phyloP scores from a whole-genome alignment of 345 rosid genomes.

The Anastatica hierochuntica region DNA sequence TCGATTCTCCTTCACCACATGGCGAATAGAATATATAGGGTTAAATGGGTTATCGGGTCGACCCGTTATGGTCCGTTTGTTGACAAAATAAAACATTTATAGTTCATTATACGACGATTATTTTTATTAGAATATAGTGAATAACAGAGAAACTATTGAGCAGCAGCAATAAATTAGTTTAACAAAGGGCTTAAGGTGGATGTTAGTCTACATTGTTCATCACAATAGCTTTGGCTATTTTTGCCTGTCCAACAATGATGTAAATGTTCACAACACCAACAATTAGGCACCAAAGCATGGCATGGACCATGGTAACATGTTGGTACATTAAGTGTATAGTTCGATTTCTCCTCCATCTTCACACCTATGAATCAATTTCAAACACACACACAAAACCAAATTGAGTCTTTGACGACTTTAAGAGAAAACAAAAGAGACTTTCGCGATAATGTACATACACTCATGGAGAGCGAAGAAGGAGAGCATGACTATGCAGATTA shows the following conservation, averaged over 20 bases:
- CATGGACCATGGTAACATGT: conserved; percentile 9
- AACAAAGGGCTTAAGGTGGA: neutral
- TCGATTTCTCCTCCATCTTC: neutral
- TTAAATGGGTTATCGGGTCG: too few species aligned
- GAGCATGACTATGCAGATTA: too few species aligned
- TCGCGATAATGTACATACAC: neutral
- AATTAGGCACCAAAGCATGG: neutral
- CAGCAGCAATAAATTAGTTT: too few species aligned
- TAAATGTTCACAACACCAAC: conserved; percentile 6
- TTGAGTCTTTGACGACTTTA: too few species aligned
- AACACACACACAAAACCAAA: neutral
- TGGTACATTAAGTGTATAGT: neutral
- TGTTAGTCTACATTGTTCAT: neutral
- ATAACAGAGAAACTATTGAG: too few species aligned
- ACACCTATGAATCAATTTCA: neutral
- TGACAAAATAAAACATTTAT: too few species aligned
- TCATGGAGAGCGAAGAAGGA: neutral
- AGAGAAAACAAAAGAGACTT: neutral
- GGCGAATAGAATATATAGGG: too few species aligned
- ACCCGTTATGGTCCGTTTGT: too few species aligned
- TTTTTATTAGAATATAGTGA: too few species aligned
- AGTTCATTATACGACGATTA: too few species aligned
- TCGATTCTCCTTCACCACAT: too few species aligned
- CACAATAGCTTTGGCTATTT: neutral
- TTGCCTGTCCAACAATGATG: conserved; percentile 4